phyloP scores from a whole-genome alignment of 176 grass and related monocot genomes.

The Cenchrus americanus region DNA sequence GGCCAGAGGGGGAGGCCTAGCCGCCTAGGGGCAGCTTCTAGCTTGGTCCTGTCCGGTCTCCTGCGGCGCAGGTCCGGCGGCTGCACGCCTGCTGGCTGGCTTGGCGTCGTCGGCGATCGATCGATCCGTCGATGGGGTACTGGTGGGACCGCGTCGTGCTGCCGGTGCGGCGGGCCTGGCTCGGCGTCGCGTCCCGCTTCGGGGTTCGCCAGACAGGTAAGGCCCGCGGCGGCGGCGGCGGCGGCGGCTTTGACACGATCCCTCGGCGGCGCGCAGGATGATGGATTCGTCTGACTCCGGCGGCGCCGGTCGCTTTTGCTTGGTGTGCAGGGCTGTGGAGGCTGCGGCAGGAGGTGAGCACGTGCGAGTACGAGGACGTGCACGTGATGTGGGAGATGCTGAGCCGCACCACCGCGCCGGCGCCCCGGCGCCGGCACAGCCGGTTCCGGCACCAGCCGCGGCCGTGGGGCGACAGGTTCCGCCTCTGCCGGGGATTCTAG shows the following conservation, averaged over 20 bases:
- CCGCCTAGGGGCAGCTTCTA: neutral
- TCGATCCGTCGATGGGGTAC: slow-evolving; percentile 46
- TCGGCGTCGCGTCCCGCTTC: slow-evolving; percentile 77
- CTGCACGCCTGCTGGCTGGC: no score
- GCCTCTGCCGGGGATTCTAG: slow-evolving; percentile 71
- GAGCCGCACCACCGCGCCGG: slow-evolving; percentile 51
- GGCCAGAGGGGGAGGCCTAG: neutral
- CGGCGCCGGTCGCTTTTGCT: neutral
- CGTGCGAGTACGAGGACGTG: slow-evolving; percentile 99
- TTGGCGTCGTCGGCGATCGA: slow-evolving; percentile 13
- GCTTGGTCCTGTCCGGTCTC: neutral
- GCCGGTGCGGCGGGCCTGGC: slow-evolving; percentile 73
- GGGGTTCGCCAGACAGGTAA: slow-evolving; percentile 90
- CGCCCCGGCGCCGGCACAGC: slow-evolving; percentile 28
- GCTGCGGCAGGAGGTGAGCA: slow-evolving; percentile 94
- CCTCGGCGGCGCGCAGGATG: neutral
- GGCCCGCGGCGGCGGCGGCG: neutral
- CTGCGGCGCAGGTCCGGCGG: neutral
- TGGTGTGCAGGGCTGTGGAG: slow-evolving; percentile 64
- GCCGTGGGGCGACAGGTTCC: slow-evolving; percentile 48
- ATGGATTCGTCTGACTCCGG: neutral
- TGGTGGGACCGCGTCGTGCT: slow-evolving; percentile 87
- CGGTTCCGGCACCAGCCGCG: slow-evolving; percentile 46
- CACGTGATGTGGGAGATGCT: slow-evolving; percentile 99
- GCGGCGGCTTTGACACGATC: neutral